These are phyloP conservation scores for Zygoascus meyerae DNA, from an alignment of 1,139 yeast species.

Conservation along the genomic window DNA sequence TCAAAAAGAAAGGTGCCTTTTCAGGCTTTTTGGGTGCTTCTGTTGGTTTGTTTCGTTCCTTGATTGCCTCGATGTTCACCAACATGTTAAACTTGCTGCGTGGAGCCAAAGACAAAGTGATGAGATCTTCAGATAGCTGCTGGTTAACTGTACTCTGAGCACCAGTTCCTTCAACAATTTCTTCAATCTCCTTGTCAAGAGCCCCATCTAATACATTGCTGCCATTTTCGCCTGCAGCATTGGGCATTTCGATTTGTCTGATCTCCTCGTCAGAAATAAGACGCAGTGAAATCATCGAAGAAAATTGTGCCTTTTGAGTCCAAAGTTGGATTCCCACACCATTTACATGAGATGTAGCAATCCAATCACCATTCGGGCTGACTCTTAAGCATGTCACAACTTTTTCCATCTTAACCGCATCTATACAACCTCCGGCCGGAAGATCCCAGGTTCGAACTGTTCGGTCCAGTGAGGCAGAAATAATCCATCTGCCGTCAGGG, in stretches of 20 bases:
- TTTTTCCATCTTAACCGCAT: constrained; percentile 72
- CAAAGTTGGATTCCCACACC: constrained; percentile 89
- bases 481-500: constrained; percentile 94
- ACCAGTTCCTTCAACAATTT: constrained; percentile 23
- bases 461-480: constrained; percentile 76
- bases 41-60: constrained; percentile 79
- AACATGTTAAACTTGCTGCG: constrained; percentile 74
- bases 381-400: constrained; percentile 77
- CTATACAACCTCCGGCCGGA: constrained; percentile 96
- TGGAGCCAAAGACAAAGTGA: constrained; percentile 74
- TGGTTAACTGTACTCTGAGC: constrained; percentile 36
- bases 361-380: constrained; percentile 83
- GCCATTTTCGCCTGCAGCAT: constrained; percentile 81
- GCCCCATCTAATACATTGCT: constrained; percentile 77
- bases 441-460: constrained; percentile 96
- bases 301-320: constrained; percentile 88
- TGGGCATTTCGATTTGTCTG: constrained; percentile 56
- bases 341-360: constrained; percentile 89
- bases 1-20: constrained; percentile 75
- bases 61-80: constrained; percentile 75
- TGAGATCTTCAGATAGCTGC: constrained; percentile 58
- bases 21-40: constrained; percentile 87
- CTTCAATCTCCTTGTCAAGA: constrained; percentile 36
- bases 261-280: constrained; percentile 62
- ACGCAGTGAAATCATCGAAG: constrained; percentile 57